phyloP scores from a whole-genome alignment of 2,329 filamentous ascomycete genomes.

The Didymella sp. region DNA sequence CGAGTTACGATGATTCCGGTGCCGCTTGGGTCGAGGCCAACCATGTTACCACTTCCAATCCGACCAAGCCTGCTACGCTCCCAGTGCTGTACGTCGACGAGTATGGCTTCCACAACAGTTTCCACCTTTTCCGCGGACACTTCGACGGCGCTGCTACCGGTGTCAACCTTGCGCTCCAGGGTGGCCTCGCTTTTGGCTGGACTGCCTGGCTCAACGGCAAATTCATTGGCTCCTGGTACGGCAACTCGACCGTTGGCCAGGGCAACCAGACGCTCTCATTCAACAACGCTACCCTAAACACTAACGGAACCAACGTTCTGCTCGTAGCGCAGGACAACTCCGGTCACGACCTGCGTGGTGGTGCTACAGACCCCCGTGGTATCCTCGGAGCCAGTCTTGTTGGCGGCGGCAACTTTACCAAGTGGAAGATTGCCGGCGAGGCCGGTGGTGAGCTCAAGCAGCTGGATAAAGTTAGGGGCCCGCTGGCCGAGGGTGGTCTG shows the following conservation, averaged over 20 bases:
- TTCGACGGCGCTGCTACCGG: conserved; percentile 51
- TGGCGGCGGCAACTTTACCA: conserved; percentile 53
- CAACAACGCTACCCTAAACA: conserved; percentile 55
- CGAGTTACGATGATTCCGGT: conserved; percentile 54
- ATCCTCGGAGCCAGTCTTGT: conserved; percentile 62
- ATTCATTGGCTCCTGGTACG: conserved; percentile 64
- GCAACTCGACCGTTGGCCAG: conserved; percentile 51
- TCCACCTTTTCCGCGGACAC: conserved; percentile 53
- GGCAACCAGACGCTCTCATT: conserved; percentile 59
- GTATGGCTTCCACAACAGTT: conserved; percentile 53
- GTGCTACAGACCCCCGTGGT: conserved; percentile 59
- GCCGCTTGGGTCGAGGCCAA: conserved; percentile 53
- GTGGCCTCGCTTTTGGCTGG: conserved; percentile 64
- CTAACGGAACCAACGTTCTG: conserved; percentile 54
- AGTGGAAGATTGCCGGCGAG: conserved; percentile 66
- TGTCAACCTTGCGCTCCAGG: conserved; percentile 60
- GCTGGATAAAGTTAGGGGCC: conserved; percentile 63
- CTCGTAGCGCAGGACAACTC: conserved; percentile 67
- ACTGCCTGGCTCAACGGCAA: conserved; percentile 65
- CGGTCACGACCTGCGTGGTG: conserved; percentile 63
- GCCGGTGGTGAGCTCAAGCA: conserved; percentile 59
- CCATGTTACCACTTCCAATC: conserved; percentile 49
- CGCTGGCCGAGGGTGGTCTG: conserved; percentile 65
- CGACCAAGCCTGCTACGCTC: conserved; percentile 47
- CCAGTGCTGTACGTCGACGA: conserved; percentile 53